Conservation (phyloP, 768 basidiomycete genomes). For the Phylloporus rhodoxanthus region DNA sequence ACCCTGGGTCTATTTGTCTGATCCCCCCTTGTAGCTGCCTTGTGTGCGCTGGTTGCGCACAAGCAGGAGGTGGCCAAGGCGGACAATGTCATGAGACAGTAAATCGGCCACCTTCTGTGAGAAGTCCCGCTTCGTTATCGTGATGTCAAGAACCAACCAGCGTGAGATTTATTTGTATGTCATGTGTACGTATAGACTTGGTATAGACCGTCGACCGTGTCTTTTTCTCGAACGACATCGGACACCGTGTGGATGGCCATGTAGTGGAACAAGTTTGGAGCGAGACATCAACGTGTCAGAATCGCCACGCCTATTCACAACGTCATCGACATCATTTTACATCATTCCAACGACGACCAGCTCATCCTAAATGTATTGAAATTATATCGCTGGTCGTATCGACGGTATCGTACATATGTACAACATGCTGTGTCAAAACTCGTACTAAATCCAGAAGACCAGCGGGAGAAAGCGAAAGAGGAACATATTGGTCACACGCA, state of each 20-base stretch:
- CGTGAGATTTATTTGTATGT: neutral
- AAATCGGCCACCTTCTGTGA: constrained; percentile 4
- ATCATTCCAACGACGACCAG: neutral
- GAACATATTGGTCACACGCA: constrained; percentile 16
- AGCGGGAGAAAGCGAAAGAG: constrained; percentile 14
- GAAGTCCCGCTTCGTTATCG: constrained; percentile 15
- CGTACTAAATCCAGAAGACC: constrained; percentile 11
- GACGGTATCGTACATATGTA: constrained; percentile 29
- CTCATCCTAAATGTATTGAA: constrained; percentile 13
- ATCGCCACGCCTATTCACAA: constrained; percentile 4
- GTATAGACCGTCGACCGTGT: too few species aligned
- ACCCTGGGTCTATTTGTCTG: neutral
- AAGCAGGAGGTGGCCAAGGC: constrained; percentile 18
- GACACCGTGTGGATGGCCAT: neutral
- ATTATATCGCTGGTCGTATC: constrained; percentile 24
- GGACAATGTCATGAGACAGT: constrained; percentile 5
- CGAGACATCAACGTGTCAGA: neutral
- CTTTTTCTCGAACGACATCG: neutral
- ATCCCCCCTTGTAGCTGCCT: constrained; percentile 54
- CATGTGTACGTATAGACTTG: constrained; percentile 11
- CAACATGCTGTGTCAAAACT: constrained; percentile 15
- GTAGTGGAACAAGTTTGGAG: neutral
- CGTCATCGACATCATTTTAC: constrained; percentile 5
- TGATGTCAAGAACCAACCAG: constrained; percentile 7
- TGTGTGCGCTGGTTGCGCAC: constrained; percentile 60